These are phyloP conservation scores for Hanseniaspora singularis DNA, from an alignment of 805 yeast species.

Conservation along the genomic window DNA sequence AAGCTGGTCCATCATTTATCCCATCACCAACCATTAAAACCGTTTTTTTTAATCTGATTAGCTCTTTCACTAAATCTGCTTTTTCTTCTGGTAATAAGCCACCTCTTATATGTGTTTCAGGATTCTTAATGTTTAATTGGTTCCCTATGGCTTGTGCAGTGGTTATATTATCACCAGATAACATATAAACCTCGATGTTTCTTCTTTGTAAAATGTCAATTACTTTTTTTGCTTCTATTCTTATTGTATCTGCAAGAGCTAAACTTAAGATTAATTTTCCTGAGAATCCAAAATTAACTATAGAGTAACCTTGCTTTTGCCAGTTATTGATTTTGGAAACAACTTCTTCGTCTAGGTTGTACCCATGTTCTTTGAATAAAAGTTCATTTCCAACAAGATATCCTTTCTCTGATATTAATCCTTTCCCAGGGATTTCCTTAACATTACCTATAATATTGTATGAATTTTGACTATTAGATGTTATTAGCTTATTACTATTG, in stretches of 20 bases:
- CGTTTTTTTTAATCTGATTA: slow-evolving; percentile 25
- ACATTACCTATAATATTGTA: slow-evolving; percentile 16
- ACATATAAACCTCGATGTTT: slow-evolving; percentile 56
- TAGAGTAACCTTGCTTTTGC: slow-evolving; percentile 55
- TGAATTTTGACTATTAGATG: no score
- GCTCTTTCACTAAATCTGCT: slow-evolving; percentile 44
- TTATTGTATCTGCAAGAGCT: slow-evolving; percentile 49
- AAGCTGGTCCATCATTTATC: slow-evolving; percentile 71
- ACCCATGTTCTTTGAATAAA: slow-evolving; percentile 39
- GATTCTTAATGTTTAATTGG: slow-evolving; percentile 41
- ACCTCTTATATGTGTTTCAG: slow-evolving; percentile 41
- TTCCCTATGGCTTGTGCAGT: slow-evolving; percentile 60
- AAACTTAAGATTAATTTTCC: slow-evolving; percentile 33
- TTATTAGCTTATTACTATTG: slow-evolving; percentile 18
- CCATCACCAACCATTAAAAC: slow-evolving; percentile 76
- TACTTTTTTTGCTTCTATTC: slow-evolving; percentile 47
- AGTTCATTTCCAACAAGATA: slow-evolving; percentile 52
- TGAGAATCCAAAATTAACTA: slow-evolving; percentile 42
- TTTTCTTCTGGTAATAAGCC: slow-evolving; percentile 67
- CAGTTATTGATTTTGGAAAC: slow-evolving; percentile 34
- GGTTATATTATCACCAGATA: slow-evolving; percentile 57
- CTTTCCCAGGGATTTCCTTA: slow-evolving; percentile 46
- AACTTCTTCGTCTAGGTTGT: slow-evolving; percentile 30
- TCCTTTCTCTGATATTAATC: slow-evolving; percentile 30
- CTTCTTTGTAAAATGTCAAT: slow-evolving; percentile 32